Evolutionary conservation across 805 yeast species (phyloP).

Genomic region (Cyberlindnera mississippiensis): DNA sequence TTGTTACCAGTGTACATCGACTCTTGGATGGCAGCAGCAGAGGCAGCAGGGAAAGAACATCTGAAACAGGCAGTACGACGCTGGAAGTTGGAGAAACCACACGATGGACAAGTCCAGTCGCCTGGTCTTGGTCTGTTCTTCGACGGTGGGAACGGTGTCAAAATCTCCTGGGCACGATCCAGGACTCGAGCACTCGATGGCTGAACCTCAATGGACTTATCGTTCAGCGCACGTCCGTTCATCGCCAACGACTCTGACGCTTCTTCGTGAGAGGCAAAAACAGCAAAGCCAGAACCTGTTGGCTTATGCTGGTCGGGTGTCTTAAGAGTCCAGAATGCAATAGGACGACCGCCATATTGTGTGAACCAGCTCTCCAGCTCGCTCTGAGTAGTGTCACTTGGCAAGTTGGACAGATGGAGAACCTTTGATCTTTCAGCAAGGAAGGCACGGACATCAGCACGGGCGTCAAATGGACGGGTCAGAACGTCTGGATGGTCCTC

Average conservation of each 20-base stretch:
- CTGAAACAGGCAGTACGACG: conserved; percentile 91
- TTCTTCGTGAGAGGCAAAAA: conserved; percentile 80
- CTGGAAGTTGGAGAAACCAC: conserved; percentile 94
- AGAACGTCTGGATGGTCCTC: conserved; percentile 53
- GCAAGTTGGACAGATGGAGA: conserved; percentile 74
- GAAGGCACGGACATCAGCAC: conserved; percentile 68
- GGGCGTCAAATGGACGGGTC: conserved; percentile 71
- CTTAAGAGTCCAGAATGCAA: conserved; percentile 85
- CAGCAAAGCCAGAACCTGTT: conserved; percentile 73
- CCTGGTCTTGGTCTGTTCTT: conserved; percentile 93
- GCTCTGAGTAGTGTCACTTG: conserved; percentile 82
- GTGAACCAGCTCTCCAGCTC: conserved; percentile 91
- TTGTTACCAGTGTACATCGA: conserved; percentile 30
- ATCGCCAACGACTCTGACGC: conserved; percentile 73
- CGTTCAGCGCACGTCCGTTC: conserved; percentile 76
- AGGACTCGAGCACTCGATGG: conserved; percentile 78
- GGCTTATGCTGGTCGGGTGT: conserved; percentile 52
- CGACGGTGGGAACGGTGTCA: conserved; percentile 79
- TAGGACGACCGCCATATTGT: conserved; percentile 79
- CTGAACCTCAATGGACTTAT: conserved; percentile 75
- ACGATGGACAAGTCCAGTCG: conserved; percentile 96
- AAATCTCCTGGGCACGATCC: conserved; percentile 76
- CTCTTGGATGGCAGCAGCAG: conserved; percentile 67
- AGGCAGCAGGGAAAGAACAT: conserved; percentile 81
- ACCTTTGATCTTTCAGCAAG: conserved; percentile 70